These are phyloP conservation scores for Filosporella fistucella DNA, from an alignment of 495 filamentous ascomycete species.

Conservation along the genomic window DNA sequence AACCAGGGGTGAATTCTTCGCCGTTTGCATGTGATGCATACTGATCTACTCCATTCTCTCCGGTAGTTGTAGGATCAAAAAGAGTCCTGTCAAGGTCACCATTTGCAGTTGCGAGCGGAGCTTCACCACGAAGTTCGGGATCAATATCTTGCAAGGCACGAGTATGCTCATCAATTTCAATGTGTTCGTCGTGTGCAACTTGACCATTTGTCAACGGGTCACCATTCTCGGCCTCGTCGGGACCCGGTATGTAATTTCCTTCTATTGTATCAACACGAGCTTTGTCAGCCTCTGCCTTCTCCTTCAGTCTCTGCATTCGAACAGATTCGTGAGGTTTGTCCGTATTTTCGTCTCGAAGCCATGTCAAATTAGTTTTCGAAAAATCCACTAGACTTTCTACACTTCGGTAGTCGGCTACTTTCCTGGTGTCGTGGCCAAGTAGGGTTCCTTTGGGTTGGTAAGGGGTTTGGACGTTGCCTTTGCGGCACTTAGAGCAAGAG, in stretches of 20 bases:
- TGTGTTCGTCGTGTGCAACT: background rate
- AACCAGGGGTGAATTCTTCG: background rate
- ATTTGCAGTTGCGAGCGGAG: background rate
- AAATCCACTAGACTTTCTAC: constrained; percentile 85
- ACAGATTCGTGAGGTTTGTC: constrained; percentile 43
- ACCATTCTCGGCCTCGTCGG: constrained; percentile 1
- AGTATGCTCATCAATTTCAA: background rate
- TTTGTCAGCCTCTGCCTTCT: constrained; percentile 50
- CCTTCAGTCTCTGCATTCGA: constrained; percentile 43
- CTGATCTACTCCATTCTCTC: constrained; percentile 1
- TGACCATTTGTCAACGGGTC: too few species aligned
- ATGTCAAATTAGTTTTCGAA: constrained; percentile 72
- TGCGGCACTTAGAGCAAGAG: constrained; percentile 75
- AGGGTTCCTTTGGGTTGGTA: constrained; percentile 80
- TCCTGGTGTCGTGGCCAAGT: constrained; percentile 83
- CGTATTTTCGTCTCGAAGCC: constrained; percentile 56
- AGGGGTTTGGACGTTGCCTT: constrained; percentile 39
- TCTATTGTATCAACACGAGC: constrained; percentile 27
- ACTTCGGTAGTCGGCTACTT: constrained; percentile 83
- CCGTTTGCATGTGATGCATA: background rate
- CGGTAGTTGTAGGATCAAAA: background rate
- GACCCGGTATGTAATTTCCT: constrained; percentile 16
- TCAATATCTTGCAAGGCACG: constrained; percentile 19
- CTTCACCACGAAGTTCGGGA: constrained; percentile 14
- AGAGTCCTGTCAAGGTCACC: constrained; percentile 4